Evolutionary conservation across 495 filamentous ascomycete genomes (phyloP).

Genomic region (Penicillium manginii): DNA sequence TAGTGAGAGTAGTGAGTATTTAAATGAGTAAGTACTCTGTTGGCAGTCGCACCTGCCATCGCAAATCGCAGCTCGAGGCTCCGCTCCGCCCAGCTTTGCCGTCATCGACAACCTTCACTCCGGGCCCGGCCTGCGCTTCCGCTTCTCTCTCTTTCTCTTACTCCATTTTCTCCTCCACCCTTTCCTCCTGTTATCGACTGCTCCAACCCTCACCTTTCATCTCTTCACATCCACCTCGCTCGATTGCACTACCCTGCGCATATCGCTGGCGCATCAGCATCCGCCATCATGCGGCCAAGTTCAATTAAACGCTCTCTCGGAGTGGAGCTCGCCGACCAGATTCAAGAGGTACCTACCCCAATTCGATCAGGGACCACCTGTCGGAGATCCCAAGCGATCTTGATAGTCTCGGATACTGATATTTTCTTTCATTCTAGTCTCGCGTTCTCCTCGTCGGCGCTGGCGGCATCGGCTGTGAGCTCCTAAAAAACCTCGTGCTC

Average conservation of each 20-base stretch:
- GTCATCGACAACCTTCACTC: conserved; percentile 13
- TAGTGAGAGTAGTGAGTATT: no score
- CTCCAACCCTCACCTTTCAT: neutral
- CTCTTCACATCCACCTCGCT: neutral
- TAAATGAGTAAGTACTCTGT: no score
- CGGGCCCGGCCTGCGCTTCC: neutral
- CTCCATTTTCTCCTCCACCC: neutral
- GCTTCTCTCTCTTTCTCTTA: neutral
- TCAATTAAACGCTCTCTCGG: conserved; percentile 67
- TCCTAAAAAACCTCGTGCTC: conserved; percentile 94
- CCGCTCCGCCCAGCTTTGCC: neutral
- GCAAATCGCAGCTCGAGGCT: no score
- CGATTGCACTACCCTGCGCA: neutral
- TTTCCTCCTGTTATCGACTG: neutral
- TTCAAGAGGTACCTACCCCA: conserved; percentile 63
- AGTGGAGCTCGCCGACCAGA: conserved; percentile 55
- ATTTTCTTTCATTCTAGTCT: conserved; percentile 55
- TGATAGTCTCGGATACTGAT: conserved; percentile 18
- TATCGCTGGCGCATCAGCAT: conserved; percentile 9
- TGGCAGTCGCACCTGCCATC: neutral
- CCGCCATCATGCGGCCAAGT: conserved; percentile 56
- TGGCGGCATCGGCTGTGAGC: conserved; percentile 95
- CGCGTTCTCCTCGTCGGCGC: conserved; percentile 93
- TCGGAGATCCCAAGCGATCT: neutral
- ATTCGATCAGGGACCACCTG: neutral